A percentile compares a stretch with the other conserved stretches of the same genome.
These are phyloP conservation scores for Raffaelea arxii DNA, from an alignment of 2,329 filamentous ascomycete genomes.

Conservation along the genomic window DNA sequence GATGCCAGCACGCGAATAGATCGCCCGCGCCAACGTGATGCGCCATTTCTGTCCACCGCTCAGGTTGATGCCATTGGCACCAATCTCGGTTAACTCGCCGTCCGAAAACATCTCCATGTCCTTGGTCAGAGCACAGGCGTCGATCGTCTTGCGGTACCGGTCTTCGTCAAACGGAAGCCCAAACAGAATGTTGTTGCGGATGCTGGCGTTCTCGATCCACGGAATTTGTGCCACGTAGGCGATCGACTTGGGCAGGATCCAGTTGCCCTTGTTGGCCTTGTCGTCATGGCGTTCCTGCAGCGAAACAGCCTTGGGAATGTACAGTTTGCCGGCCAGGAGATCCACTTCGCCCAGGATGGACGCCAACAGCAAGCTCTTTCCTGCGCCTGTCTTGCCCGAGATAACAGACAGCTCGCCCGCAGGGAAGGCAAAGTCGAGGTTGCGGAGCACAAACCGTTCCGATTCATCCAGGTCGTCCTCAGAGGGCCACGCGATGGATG, in stretches of 20 bases:
- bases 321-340: constrained; percentile 51
- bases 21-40: constrained; percentile 66
- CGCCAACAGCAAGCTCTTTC: constrained; percentile 66
- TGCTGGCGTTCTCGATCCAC: constrained; percentile 76
- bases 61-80: constrained; percentile 75
- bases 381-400: constrained; percentile 67
- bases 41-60: constrained; percentile 80
- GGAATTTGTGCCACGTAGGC: constrained; percentile 73
- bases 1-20: constrained; percentile 70
- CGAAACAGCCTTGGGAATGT: constrained; percentile 39
- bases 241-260: constrained; percentile 60
- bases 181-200: constrained; percentile 71
- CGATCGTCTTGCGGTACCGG: constrained; percentile 62
- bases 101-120: constrained; percentile 69
- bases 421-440: constrained; percentile 59
- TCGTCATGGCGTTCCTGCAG: constrained; percentile 48
- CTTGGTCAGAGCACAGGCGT: constrained; percentile 64
- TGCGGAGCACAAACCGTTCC: constrained; percentile 54
- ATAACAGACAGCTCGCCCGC: constrained; percentile 61
- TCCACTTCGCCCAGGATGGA: constrained; percentile 69
- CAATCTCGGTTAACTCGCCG: constrained; percentile 72
- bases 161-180: constrained; percentile 58
- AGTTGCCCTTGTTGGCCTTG: constrained; percentile 53
- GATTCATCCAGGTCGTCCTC: constrained; percentile 48
- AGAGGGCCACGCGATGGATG: constrained; percentile 65